Percentiles rank a stretch among this genome's conserved stretches.
Evolutionary conservation across 495 filamentous ascomycete genomes (phyloP).

Genomic region (Trichoderma reesei): DNA sequence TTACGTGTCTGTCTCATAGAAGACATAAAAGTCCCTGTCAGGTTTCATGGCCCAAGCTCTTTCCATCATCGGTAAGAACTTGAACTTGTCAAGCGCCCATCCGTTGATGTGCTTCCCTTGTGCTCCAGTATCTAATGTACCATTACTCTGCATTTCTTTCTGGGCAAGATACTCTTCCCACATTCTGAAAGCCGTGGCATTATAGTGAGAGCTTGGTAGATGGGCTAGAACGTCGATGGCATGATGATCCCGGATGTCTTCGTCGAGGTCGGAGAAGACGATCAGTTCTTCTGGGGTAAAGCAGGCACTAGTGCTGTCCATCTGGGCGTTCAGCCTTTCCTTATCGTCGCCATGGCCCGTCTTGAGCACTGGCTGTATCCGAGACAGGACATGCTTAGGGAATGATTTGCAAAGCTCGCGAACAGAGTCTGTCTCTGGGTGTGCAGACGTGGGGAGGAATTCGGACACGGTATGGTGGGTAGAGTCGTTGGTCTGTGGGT

Average conservation of each 20-base stretch:
- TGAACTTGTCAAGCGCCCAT: not conserved
- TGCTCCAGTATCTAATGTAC: not conserved
- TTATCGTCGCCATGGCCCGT: not conserved
- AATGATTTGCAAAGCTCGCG: not conserved
- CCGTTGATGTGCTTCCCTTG: not conserved
- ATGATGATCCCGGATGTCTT: not conserved
- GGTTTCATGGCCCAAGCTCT: not conserved
- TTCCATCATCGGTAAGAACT: conserved; percentile 1
- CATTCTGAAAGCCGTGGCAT: not conserved
- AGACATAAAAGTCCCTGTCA: not conserved
- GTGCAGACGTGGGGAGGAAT: not conserved
- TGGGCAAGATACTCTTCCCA: not conserved
- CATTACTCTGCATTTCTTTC: not conserved
- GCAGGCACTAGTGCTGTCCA: conserved; percentile 3
- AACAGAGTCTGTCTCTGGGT: not conserved
- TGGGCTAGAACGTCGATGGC: not conserved
- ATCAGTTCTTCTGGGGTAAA: not conserved
- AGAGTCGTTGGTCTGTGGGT: not conserved
- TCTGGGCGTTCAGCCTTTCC: not conserved
- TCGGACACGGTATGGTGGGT: not conserved
- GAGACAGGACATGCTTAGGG: not conserved
- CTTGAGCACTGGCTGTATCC: not conserved
- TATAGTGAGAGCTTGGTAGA: not conserved
- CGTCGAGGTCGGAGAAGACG: not conserved
- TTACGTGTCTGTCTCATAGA: not conserved